Conservation (phyloP, 192 early-diverging fungal genomes). For the Obelidium mucronatum region DNA sequence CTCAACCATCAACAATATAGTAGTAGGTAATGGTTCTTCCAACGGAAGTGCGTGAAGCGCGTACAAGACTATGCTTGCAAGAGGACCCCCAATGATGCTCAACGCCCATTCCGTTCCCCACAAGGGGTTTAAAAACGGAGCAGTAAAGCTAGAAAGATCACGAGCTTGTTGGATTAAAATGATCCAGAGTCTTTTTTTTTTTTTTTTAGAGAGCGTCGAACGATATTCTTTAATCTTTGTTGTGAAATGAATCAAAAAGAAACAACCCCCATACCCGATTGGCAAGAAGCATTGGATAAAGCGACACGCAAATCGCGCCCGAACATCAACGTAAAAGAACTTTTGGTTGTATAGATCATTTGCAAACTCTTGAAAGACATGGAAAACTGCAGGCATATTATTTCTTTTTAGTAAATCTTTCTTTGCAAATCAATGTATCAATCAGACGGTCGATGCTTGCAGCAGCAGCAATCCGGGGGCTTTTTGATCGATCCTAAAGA, state of each 20-base stretch:
- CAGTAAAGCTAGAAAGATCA: slow-evolving; percentile 7
- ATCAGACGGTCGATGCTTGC: not conserved
- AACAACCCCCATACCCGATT: slow-evolving; percentile 23
- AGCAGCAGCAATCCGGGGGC: not conserved
- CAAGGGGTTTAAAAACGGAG: slow-evolving; percentile 7
- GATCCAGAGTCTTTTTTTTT: slow-evolving; percentile 17
- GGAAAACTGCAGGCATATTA: slow-evolving; percentile 20
- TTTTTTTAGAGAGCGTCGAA: too few species aligned
- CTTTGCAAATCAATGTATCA: not conserved
- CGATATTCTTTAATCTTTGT: too few species aligned
- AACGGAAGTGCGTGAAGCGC: not conserved
- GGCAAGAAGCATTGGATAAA: slow-evolving; percentile 5
- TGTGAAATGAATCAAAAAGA: too few species aligned
- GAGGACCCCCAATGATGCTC: slow-evolving; percentile 23
- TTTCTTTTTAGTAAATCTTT: too few species aligned
- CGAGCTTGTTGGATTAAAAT: slow-evolving; percentile 18
- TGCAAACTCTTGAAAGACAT: slow-evolving; percentile 27
- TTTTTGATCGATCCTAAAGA: not conserved
- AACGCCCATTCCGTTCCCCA: slow-evolving; percentile 10
- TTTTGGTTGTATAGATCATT: slow-evolving; percentile 4
- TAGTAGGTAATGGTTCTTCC: slow-evolving; percentile 12
- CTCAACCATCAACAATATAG: slow-evolving; percentile 19
- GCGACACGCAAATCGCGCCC: slow-evolving; percentile 5
- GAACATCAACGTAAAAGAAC: slow-evolving; percentile 19
- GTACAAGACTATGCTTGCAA: slow-evolving; percentile 9